These are phyloP conservation scores for Pythium rishiriense DNA, from an alignment of 352 stramenopile genomes.

Conservation along the genomic window DNA sequence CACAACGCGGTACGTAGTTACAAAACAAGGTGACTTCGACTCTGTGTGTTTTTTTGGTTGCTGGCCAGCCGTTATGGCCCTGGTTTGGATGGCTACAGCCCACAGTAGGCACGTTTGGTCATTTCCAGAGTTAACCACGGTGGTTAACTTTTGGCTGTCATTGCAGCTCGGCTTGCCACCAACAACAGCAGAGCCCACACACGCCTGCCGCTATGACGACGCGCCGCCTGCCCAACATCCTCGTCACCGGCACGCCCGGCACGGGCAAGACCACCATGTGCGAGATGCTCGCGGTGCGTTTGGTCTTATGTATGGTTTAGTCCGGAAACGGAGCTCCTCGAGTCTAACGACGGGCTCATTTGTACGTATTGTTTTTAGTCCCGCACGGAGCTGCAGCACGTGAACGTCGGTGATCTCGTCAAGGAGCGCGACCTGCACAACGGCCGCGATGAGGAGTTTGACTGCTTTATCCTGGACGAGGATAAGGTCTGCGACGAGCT, in stretches of 20 bases:
- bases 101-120: slow-evolving; percentile 1
- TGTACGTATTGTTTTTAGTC: slow-evolving; percentile 16
- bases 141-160: not conserved
- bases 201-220: slow-evolving; percentile 8
- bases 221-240: slow-evolving; percentile 91
- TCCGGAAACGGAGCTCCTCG: not conserved
- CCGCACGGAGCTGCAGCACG: slow-evolving; percentile 82
- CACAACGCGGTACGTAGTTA: not conserved
- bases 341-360: not conserved
- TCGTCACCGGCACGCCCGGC: slow-evolving; percentile 97
- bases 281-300: slow-evolving; percentile 84
- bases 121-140: slow-evolving; percentile 1
- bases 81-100: slow-evolving; percentile 19
- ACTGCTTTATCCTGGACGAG: slow-evolving; percentile 97
- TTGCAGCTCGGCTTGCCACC: not conserved
- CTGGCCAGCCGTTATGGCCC: not conserved
- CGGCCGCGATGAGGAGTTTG: slow-evolving; percentile 92
- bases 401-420: slow-evolving; percentile 95
- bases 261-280: slow-evolving; percentile 95
- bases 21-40: not conserved
- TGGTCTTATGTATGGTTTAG: not conserved
- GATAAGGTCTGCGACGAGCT: slow-evolving; percentile 97
- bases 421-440: slow-evolving; percentile 80
- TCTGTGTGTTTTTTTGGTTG: not conserved
- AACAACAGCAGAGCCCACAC: not conserved